phyloP scores from a whole-genome alignment of 2,329 filamentous ascomycete species.

The Mariannaea elegans region DNA sequence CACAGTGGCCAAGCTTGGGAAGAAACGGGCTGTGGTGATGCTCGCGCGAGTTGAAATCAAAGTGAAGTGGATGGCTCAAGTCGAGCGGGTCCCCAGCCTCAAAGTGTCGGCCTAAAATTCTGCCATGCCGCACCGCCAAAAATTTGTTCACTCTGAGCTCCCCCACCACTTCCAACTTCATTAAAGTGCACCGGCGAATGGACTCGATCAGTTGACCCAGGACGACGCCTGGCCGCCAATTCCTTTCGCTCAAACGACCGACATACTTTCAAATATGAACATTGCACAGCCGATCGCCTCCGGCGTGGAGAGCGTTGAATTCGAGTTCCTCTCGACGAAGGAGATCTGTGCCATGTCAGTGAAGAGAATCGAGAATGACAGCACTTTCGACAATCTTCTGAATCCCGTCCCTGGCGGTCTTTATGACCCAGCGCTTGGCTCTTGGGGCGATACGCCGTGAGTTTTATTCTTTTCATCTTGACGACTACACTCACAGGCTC shows the following conservation, averaged over 20 bases:
- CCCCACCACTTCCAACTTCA: slow-evolving; percentile 36
- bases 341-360: slow-evolving; percentile 93
- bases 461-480: slow-evolving; percentile 24
- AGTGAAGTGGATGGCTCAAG: background rate
- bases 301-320: slow-evolving; percentile 86
- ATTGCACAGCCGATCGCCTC: slow-evolving; percentile 85
- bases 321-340: slow-evolving; percentile 80
- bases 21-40: background rate
- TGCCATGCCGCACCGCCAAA: slow-evolving; percentile 58
- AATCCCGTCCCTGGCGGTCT: slow-evolving; percentile 91
- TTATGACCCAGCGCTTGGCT: slow-evolving; percentile 90
- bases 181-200: slow-evolving; percentile 32
- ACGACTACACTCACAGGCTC: slow-evolving; percentile 15
- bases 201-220: slow-evolving; percentile 33
- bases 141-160: slow-evolving; percentile 44
- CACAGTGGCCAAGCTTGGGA: background rate
- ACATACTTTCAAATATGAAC: slow-evolving; percentile 62
- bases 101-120: slow-evolving; percentile 43
- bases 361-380: slow-evolving; percentile 91
- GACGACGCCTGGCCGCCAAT: slow-evolving; percentile 36
- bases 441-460: slow-evolving; percentile 86
- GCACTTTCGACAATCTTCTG: slow-evolving; percentile 91
- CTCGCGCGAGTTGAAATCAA: background rate
- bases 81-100: slow-evolving; percentile 1
- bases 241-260: slow-evolving; percentile 26